phyloP scores from a whole-genome alignment of 805 yeast genomes.

The Hanseniaspora singularis region DNA sequence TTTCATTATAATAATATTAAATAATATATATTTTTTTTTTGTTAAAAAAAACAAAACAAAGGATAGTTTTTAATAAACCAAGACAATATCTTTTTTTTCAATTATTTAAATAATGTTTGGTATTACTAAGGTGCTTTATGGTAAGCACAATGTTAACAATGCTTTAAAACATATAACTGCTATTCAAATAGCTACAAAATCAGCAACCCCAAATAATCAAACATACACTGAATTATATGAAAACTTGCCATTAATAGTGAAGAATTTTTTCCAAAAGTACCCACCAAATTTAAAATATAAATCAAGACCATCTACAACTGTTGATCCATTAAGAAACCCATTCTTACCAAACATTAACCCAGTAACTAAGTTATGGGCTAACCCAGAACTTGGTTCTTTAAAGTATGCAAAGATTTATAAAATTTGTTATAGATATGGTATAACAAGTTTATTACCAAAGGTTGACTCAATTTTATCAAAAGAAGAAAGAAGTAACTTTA shows the following conservation, averaged over 20 bases:
- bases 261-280: constrained; percentile 62
- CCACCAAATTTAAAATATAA: constrained; percentile 70
- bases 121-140: background rate
- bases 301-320: constrained; percentile 48
- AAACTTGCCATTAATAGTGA: constrained; percentile 57
- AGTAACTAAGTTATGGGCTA: constrained; percentile 62
- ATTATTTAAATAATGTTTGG: background rate
- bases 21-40: too few species aligned
- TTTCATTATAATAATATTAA: too few species aligned
- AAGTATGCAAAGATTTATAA: constrained; percentile 75
- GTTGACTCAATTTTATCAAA: constrained; percentile 20
- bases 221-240: constrained; percentile 31
- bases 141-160: constrained; percentile 5
- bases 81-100: background rate
- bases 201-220: background rate
- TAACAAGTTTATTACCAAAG: constrained; percentile 59
- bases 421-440: constrained; percentile 69
- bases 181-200: constrained; percentile 1
- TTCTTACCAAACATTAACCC: constrained; percentile 78
- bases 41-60: background rate
- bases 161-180: constrained; percentile 11
- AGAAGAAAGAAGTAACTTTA: constrained; percentile 44
- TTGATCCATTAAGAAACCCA: constrained; percentile 69
- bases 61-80: background rate
- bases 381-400: constrained; percentile 67